Conservation (phyloP, 2,329 filamentous ascomycete genomes). For the Colletotrichum sp. region DNA sequence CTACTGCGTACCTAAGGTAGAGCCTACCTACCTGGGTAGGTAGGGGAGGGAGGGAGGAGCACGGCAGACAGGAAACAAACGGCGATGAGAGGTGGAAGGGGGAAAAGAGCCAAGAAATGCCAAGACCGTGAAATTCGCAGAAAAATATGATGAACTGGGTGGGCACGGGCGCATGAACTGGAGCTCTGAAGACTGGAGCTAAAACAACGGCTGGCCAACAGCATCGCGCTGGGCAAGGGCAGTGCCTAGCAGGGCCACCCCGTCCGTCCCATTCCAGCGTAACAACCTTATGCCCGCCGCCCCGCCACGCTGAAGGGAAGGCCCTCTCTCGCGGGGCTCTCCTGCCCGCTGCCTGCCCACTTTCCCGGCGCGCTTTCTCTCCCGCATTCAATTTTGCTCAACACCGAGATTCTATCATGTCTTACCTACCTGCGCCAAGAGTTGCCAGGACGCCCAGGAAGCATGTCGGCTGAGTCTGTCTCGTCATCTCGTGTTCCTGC, state of each 20-base stretch:
- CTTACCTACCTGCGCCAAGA: background rate
- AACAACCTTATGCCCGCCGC: background rate
- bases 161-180: slow-evolving; percentile 3
- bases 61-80: background rate
- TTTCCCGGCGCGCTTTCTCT: background rate
- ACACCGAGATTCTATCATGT: background rate
- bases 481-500: background rate
- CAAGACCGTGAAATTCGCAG: slow-evolving; percentile 15
- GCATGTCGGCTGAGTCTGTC: background rate
- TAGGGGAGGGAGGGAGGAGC: background rate
- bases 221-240: background rate
- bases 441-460: background rate
- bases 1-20: background rate
- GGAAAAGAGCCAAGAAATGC: slow-evolving; percentile 15
- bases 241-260: background rate
- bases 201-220: background rate
- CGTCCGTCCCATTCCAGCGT: background rate
- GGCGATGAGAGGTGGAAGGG: slow-evolving; percentile 6
- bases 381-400: too few species aligned
- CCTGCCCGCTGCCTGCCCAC: background rate
- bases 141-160: slow-evolving; percentile 2
- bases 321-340: background rate
- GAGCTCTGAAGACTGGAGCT: background rate
- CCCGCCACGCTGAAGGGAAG: background rate
- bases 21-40: background rate